A percentile compares a stretch with the other conserved stretches of the same genome.
These are phyloP conservation scores for Hymenoscyphus scutula DNA, from an alignment of 2,329 filamentous ascomycete genomes.

Conservation along the genomic window DNA sequence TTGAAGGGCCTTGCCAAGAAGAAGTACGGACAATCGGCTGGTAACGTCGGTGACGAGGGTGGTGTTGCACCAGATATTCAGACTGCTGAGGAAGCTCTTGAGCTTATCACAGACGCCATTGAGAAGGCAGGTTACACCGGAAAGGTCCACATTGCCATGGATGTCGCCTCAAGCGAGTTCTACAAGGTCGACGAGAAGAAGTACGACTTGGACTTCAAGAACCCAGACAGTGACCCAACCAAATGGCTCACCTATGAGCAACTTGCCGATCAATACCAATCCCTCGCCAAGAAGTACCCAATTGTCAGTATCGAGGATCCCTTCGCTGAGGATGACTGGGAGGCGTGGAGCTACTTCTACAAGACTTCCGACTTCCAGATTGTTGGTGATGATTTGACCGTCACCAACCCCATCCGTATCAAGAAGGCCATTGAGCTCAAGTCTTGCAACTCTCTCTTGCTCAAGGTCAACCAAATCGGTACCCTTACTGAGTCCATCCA, in stretches of 20 bases:
- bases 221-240: constrained; percentile 89
- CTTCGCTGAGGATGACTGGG: constrained; percentile 99
- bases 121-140: constrained; percentile 94
- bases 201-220: constrained; percentile 99
- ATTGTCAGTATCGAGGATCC: constrained; percentile 99
- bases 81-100: constrained; percentile 92
- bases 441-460: constrained; percentile 94
- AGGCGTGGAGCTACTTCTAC: constrained; percentile 99
- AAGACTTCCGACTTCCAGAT: constrained; percentile 99
- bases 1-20: constrained; percentile 97
- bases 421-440: constrained; percentile 99
- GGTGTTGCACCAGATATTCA: constrained; percentile 99
- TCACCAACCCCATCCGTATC: constrained; percentile 98
- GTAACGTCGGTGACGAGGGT: constrained; percentile 99
- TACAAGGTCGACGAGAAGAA: constrained; percentile 98
- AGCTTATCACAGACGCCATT: constrained; percentile 92
- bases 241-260: constrained; percentile 99
- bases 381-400: constrained; percentile 96
- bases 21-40: constrained; percentile 98
- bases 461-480: constrained; percentile 99
- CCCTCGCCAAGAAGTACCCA: constrained; percentile 89
- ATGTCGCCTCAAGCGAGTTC: constrained; percentile 98
- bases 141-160: constrained; percentile 97
- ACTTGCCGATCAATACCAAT: constrained; percentile 87
- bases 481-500: constrained; percentile 98